These are phyloP conservation scores for Stylosanthes scabra DNA, from an alignment of 331 rosid genomes.

Conservation along the genomic window DNA sequence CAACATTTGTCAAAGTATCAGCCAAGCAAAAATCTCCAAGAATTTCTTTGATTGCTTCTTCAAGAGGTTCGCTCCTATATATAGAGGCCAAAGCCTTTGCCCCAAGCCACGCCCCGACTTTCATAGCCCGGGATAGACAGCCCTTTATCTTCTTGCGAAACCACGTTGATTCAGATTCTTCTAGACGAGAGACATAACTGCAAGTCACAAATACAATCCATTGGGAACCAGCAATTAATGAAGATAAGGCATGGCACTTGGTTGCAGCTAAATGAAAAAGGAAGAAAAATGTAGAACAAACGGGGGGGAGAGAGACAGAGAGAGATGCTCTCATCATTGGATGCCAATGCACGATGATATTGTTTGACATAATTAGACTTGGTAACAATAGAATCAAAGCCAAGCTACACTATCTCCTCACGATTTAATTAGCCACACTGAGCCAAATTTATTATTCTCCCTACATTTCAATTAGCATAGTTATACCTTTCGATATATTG, in stretches of 20 bases:
- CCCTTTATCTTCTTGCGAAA: not conserved
- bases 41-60: not conserved
- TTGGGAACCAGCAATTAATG: not conserved
- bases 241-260: not conserved
- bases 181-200: not conserved
- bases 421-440: not conserved
- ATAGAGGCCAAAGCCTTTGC: not conserved
- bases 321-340: not conserved
- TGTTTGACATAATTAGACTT: not conserved
- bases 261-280: not conserved
- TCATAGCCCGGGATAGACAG: not conserved
- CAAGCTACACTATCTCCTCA: not conserved
- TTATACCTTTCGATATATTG: not conserved
- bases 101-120: not conserved
- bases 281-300: not conserved
- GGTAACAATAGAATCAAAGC: not conserved
- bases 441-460: not conserved
- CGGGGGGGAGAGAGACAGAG: not conserved
- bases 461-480: not conserved
- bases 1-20: conserved; percentile 22
- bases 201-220: not conserved
- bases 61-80: not conserved
- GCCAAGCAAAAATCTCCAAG: not conserved
- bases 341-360: not conserved
- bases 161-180: not conserved